Evolutionary conservation across 768 basidiomycete genomes (phyloP), one percentile per base, ranked within the genome.

Genomic region (Xerocomellus intermedius): DNA sequence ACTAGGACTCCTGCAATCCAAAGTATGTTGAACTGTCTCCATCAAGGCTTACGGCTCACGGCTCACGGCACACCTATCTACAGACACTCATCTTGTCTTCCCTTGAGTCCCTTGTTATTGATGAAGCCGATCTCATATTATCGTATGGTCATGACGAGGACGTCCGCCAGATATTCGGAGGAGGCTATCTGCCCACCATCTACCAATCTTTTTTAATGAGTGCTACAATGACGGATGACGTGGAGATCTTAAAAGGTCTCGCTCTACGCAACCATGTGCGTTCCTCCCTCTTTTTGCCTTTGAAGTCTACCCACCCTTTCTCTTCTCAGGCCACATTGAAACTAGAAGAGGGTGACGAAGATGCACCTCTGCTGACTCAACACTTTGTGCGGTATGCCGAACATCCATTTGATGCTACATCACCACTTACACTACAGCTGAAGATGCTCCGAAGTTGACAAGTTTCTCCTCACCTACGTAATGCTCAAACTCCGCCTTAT

Each of bases 121-220:
- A 99, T 68, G 97, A 99, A 73, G 97, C 97, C 22, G 97, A 98
- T 68, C 82, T 98, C 36, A 90, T 99, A 49, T 79, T 99, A 19
- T 98, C 95, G 0, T 99, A 98, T 68, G 97, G 97, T 3, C 93
- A 98, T 60, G 89, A 94, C 57, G 91, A 94, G 65, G 92, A 94
- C 56, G 82, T 95, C 42, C 82, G 85, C 26, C 82, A 86, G 55
- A 80, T 86, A 42, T 85, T 89, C 57, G 79, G 73, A 52, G 90
- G 83, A 44, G 81, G 78, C 41, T 87, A 82, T 70, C 81, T 89
- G 30, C 93, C 88, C 50, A 88, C 84, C 69, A 84, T 89, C 56
- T 91, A 84, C 70, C 96, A 94, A 70, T 90, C 91, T 10, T 94
- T 96, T 74, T 75, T 99, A 33, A 97, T 98, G 93, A 94, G 90